Base-by-base conservation (phyloP, 2,329 filamentous ascomycete genomes). In the Chrysoporthe cubensis region DNA sequence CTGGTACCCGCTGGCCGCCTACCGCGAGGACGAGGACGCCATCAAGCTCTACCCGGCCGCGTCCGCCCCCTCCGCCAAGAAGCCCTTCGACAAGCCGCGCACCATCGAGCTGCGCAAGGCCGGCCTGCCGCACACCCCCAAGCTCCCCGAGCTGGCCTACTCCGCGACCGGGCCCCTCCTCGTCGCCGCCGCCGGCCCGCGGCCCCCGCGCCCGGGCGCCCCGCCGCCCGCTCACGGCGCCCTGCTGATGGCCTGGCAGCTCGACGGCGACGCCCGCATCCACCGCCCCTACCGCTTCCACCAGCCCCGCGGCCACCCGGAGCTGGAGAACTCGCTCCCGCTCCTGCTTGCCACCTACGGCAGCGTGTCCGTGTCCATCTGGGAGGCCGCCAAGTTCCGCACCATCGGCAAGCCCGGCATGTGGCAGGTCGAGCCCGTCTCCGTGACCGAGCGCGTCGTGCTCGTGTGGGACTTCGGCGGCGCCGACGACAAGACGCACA, bases 301-400 rank as follows among this genome's bases (percentile, higher is more conserved):
- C 7, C 70, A 76, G 5, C 79, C 79, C 1, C n/a, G 4, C 42
- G 18, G 18, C 26, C 78, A 80, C 69, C 66, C 72, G 1, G 79
- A 80, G 69, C 74, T 81, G 16, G 78, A 80, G 43, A 80, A 79
- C 4, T 79, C 80, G 3, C 74, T 81, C 1, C 79, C 80, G 1
- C 75, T 73, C 13, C 75, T 77, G 21, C 74, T 81, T 1, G 74
- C 74, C 2, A 77, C 79, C 0, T 80, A 80, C 67, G 80, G 79
- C 21, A 78, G 76, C 66, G 73, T 78, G 0, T 77, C 78, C 6
- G 77, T 80, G 0, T 81, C 79, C 8, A 78, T 81, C 37, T 81
- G 80, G 80, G 79, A 80, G 58, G 78, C 79, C 0, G 78, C 80
- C 4, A 75, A 71, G 42, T 80, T 78, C 70, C 76, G 75, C 16